A percentile compares a stretch with the other conserved stretches of the same genome.
These are phyloP conservation scores for Taiwanofungus camphoratus DNA, from an alignment of 1,284 basidiomycete genomes.

Conservation along the genomic window DNA sequence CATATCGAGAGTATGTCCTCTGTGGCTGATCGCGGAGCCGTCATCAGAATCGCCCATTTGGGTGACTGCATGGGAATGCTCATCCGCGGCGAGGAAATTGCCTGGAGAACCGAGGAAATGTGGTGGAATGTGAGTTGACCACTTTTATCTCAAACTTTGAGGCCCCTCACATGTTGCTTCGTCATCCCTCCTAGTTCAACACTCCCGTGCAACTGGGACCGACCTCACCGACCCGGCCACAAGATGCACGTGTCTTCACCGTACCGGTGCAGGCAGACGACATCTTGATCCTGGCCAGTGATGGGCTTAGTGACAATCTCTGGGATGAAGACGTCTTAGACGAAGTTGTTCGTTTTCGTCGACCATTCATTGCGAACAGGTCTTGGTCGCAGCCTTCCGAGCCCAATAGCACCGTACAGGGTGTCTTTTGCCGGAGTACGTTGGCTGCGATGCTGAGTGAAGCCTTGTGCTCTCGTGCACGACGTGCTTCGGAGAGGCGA, in stretches of 20 bases:
- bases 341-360: conserved; percentile 70
- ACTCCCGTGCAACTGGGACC: conserved; percentile 89
- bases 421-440: conserved; percentile 43
- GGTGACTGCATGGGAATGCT: conserved; percentile 91
- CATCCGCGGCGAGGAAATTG: conserved; percentile 71
- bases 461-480: conserved; percentile 65
- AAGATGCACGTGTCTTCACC: conserved; percentile 68
- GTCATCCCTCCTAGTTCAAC: conserved; percentile 60
- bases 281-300: conserved; percentile 84
- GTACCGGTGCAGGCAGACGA: conserved; percentile 82
- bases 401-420: conserved; percentile 9
- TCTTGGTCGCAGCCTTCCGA: conserved; percentile 2
- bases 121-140: conserved; percentile 67
- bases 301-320: conserved; percentile 91
- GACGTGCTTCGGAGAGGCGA: conserved; percentile 48
- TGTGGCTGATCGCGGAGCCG: conserved; percentile 47
- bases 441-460: conserved; percentile 65
- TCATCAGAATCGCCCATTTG: conserved; percentile 85
- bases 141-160: background rate
- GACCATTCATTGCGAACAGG: conserved; percentile 29
- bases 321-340: conserved; percentile 95
- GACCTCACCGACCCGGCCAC: conserved; percentile 61
- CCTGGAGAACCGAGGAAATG: conserved; percentile 91
- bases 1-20: conserved; percentile 5
- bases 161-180: background rate